A percentile compares a stretch with the other conserved stretches of the same genome.
phyloP scores from a whole-genome alignment of 2,329 filamentous ascomycete species.

The Xylariales sp. region DNA sequence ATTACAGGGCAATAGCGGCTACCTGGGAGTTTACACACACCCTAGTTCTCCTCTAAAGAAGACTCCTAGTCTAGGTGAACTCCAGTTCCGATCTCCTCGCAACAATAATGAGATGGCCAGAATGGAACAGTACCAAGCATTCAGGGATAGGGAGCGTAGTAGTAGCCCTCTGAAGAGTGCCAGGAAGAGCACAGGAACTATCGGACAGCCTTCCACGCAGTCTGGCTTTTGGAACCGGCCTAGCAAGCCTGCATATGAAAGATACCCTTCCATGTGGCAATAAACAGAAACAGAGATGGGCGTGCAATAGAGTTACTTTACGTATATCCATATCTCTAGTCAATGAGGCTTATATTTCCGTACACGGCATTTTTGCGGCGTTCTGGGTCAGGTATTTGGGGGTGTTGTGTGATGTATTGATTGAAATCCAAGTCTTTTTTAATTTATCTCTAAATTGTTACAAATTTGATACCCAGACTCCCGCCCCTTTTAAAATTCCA shows the following conservation, averaged over 20 bases:
- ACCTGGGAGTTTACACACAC: constrained; percentile 74
- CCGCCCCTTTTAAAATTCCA: too few species aligned
- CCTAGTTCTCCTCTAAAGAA: constrained; percentile 82
- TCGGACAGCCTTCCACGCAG: constrained; percentile 11
- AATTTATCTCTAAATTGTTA: not conserved
- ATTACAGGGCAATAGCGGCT: constrained; percentile 60
- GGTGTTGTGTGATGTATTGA: not conserved
- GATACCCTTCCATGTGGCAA: constrained; percentile 29
- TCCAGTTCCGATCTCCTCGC: constrained; percentile 44
- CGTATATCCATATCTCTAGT: too few species aligned
- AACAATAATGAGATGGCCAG: constrained; percentile 61
- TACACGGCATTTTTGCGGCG: too few species aligned
- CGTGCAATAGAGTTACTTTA: too few species aligned
- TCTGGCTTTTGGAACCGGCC: constrained; percentile 18
- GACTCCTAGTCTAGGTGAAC: constrained; percentile 58
- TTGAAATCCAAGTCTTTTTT: not conserved
- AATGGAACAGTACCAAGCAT: constrained; percentile 41
- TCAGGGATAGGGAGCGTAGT: constrained; percentile 18
- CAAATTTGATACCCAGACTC: too few species aligned
- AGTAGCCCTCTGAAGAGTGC: constrained; percentile 21
- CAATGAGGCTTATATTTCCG: too few species aligned
- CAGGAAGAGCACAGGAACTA: constrained; percentile 22
- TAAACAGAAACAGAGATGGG: too few species aligned
- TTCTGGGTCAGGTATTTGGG: constrained; percentile 1
- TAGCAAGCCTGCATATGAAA: constrained; percentile 18